Evolutionary conservation across 345 rosid genomes (phyloP).

Genomic region (Stellera chamaejasme): DNA sequence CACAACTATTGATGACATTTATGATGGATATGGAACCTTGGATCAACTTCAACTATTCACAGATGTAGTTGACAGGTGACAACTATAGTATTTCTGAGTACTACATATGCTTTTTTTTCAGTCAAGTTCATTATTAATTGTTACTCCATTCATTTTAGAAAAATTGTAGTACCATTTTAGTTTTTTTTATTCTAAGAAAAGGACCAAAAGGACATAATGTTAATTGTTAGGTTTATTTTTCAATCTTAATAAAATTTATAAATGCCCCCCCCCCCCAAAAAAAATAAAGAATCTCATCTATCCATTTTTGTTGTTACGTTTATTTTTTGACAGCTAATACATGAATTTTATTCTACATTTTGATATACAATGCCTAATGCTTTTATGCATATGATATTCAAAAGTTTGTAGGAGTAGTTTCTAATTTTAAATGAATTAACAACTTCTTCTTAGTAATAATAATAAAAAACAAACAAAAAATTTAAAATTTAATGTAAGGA

Average conservation of each 20-base stretch:
- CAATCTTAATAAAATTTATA: neutral
- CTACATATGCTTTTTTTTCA: constrained; percentile 7
- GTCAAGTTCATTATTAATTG: constrained; percentile 2
- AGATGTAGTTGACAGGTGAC: constrained; percentile 9
- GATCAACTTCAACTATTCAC: constrained; percentile 13
- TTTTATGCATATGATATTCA: no score
- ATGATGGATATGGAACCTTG: constrained; percentile 15
- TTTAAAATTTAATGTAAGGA: no score
- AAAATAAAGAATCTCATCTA: neutral
- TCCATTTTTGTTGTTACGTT: neutral
- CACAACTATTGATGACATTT: constrained; percentile 11
- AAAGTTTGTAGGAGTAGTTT: no score
- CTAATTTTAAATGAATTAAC: no score
- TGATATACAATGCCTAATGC: no score
- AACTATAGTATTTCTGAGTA: neutral
- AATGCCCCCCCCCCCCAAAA: neutral
- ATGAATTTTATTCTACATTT: no score
- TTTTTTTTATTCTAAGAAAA: neutral
- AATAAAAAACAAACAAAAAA: no score
- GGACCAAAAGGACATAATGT: no score
- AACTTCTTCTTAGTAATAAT: no score
- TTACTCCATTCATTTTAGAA: neutral
- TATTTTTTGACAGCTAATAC: no score
- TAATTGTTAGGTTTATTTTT: constrained; percentile 5
- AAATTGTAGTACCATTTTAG: constrained; percentile 1